phyloP scores from a whole-genome alignment of 2,329 filamentous ascomycete genomes.

The Dactylellina drechsleri region DNA sequence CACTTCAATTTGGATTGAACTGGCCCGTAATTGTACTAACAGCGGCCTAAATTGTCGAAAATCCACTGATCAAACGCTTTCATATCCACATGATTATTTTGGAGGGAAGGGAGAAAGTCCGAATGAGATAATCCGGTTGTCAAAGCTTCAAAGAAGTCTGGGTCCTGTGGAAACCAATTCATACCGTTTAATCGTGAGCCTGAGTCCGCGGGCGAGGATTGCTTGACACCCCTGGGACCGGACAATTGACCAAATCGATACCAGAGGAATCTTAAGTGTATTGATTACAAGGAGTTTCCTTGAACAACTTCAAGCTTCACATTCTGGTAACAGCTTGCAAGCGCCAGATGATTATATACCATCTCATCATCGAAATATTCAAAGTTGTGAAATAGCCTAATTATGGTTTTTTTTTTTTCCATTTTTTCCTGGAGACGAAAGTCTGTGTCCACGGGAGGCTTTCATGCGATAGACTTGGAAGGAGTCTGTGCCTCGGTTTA shows the following conservation, averaged over 20 bases:
- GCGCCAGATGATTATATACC: conserved; percentile 8
- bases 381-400: conserved; percentile 7
- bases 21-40: conserved; percentile 20
- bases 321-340: conserved; percentile 11
- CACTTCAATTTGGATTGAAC: conserved; percentile 25
- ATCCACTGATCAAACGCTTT: conserved; percentile 29
- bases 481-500: too few species aligned
- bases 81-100: conserved; percentile 17
- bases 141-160: too few species aligned
- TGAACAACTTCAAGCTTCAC: conserved; percentile 25
- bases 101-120: conserved; percentile 1
- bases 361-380: too few species aligned
- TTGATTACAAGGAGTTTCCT: conserved; percentile 34
- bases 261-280: neutral
- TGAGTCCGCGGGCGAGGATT: too few species aligned
- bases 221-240: too few species aligned
- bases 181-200: too few species aligned
- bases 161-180: too few species aligned
- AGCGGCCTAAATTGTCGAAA: conserved; percentile 30
- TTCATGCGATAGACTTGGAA: too few species aligned
- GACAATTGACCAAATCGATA: too few species aligned
- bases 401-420: neutral
- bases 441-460: neutral
- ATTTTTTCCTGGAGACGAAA: conserved; percentile 38
- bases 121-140: too few species aligned